Base-by-base conservation (phyloP, 306 rosid species). In the Quillaja saponaria region DNA sequence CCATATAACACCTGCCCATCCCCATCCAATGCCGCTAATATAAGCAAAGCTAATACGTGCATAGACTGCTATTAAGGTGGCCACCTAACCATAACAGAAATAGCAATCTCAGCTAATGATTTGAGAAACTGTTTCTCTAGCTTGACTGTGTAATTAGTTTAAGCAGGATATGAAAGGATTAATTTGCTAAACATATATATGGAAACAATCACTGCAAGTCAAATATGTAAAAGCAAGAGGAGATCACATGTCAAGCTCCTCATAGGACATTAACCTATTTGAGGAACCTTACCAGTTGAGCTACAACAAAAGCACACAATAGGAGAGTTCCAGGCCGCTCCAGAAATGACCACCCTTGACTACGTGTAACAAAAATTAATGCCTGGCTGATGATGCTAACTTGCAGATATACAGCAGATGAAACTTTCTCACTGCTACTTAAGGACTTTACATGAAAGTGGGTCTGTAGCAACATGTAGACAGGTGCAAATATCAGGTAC, bases 1-100 rank as follows among this genome's bases (percentile, higher is more conserved):
- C 96, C 96, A 89, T 77, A 89, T 86, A 34, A 89, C 62, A 44
- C 95, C 96, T 40, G 95, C 90, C 96, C 96, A 89, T 75, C 79
- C 72, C 96, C 96, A 89, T 84, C 95, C 96, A 69, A 89, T 86
- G 51, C 96, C 95, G 3, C 34, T 71, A 25, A 89, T 86, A 34
- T 71, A 31, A 31, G 95, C 95, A 80, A 89, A 89, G 78, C 88
- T 84, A 51, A 86, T 84, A 17, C 37, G 50, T 54, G 96, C 96
- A 61, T 89, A 89, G 39, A 86, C 95, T 33, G 91, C 88, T 38
- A 89, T 86, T 49, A 86, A n/a, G 53, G 96, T 81, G 19, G 96
- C 96, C 79, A 86, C 96, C 96, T 89, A 60, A 70, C 39, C 68
- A 63, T 3, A 14, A 50, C 8, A 49, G 35, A 44, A 64, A 52